Base-by-base conservation (phyloP, 768 basidiomycete genomes). In the Rhodotorula toruloides region DNA sequence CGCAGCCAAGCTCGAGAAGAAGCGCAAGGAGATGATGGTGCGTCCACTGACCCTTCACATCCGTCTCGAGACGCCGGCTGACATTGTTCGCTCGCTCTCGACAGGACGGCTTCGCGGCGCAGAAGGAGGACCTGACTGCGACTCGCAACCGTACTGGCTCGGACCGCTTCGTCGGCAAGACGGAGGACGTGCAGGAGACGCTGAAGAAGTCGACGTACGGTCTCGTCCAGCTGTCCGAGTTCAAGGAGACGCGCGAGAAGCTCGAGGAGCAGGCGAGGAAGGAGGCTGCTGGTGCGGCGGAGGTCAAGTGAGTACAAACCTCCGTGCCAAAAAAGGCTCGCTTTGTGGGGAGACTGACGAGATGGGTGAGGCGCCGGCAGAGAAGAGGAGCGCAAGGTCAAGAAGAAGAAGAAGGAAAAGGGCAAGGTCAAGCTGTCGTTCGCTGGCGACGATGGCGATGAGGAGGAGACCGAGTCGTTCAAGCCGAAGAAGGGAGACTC, bases 121-220 rank as follows among this genome's bases (percentile, higher is more conserved):
- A 71, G 36, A 71, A 67, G 53, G 55, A 67, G 36, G 70, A 64
- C 44, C 55, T 71, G 6, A 34, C 42, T 10, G 46, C 36, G 1
- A 32, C 58, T 1, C 57, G 65, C 5, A 71, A 67, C 65, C 65
- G 70, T 16, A 71, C 70, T 6, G 69, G 90, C 0, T 79, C 85
- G 4, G 87, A 88, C 76, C 88, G 92, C 68, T 98, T 98, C 78
- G 88, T 93, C 39, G 89, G 90, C 6, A 90, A 94, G 78, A 85
- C 90, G 78, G 93, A 97, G 76, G 91, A 89, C 14, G 86, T 97
- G 82, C 93, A 97, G 77, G 94, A 97, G 67, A 83, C 85, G 10
- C 83, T 98, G 58, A 96, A 94, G 81, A 83, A 90, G 65, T 87
- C 83, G 56, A 98, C 94, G 3, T 85, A 97, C 52, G 94, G 94